These are phyloP conservation scores for Chenopodium berlandieri DNA, from an alignment of 148 eudicot genomes.

Conservation along the genomic window DNA sequence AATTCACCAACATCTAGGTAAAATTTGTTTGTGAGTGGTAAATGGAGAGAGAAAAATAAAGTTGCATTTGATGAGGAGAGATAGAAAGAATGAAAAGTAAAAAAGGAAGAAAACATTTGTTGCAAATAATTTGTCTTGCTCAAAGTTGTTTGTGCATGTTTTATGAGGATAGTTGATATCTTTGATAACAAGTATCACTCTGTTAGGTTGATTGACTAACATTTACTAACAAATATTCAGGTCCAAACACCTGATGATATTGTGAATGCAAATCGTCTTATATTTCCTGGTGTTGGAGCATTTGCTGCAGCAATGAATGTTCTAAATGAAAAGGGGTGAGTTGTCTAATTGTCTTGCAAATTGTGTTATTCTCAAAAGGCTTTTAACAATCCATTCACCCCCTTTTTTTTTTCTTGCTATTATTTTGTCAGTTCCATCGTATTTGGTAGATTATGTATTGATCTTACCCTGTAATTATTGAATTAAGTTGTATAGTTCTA, in stretches of 20 bases:
- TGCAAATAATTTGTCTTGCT: not conserved
- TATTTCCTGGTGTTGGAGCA: conserved; percentile 98
- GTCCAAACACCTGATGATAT: conserved; percentile 84
- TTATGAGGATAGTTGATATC: not conserved
- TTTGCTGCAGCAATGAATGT: conserved; percentile 96
- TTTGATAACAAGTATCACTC: not conserved
- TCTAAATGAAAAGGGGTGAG: conserved; percentile 67
- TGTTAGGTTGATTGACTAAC: not conserved
- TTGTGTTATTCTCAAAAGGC: not conserved
- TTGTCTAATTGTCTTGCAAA: conserved; percentile 25
- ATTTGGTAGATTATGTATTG: not conserved
- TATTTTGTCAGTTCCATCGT: not conserved
- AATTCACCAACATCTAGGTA: too few species aligned
- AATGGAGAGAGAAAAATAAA: too few species aligned
- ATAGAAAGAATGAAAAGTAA: too few species aligned
- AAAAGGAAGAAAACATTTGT: too few species aligned
- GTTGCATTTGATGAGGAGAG: too few species aligned
- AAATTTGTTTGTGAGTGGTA: too few species aligned
- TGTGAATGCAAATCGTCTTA: conserved; percentile 72
- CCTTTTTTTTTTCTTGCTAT: not conserved
- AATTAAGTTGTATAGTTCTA: not conserved
- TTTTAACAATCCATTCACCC: not conserved
- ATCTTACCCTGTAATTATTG: not conserved
- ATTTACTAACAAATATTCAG: conserved; percentile 27
- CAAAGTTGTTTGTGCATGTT: not conserved